Conservation (phyloP, 2,329 filamentous ascomycete species). For the Cadophora malorum region DNA sequence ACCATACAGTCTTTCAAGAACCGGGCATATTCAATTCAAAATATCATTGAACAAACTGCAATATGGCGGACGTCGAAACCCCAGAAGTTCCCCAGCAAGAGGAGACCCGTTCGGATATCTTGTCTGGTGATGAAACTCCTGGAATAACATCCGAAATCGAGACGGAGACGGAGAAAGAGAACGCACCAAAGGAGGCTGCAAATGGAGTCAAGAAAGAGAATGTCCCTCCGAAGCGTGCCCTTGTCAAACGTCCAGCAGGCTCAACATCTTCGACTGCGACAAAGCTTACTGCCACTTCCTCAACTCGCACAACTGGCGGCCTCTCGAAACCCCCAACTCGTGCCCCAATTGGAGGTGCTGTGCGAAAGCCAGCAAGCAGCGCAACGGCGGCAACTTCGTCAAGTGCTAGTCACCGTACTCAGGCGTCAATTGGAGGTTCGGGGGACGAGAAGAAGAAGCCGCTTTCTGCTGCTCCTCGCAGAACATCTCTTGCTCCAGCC, state of each 20-base stretch:
- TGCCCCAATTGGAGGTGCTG: slow-evolving; percentile 36
- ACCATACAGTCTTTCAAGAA: slow-evolving; percentile 22
- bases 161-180: slow-evolving; percentile 41
- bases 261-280: slow-evolving; percentile 39
- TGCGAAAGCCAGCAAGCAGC: slow-evolving; percentile 42
- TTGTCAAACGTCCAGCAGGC: slow-evolving; percentile 40
- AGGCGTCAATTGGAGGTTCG: slow-evolving; percentile 42
- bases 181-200: slow-evolving; percentile 33
- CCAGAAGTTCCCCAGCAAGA: slow-evolving; percentile 36
- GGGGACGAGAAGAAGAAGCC: slow-evolving; percentile 45
- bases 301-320: slow-evolving; percentile 41
- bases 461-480: slow-evolving; percentile 37
- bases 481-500: slow-evolving; percentile 42
- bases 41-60: slow-evolving; percentile 24
- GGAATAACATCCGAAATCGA: slow-evolving; percentile 38
- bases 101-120: slow-evolving; percentile 34
- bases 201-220: slow-evolving; percentile 45
- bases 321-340: slow-evolving; percentile 46
- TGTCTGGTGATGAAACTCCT: slow-evolving; percentile 40
- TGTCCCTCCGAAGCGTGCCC: slow-evolving; percentile 40
- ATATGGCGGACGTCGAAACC: slow-evolving; percentile 43
- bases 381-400: slow-evolving; percentile 44
- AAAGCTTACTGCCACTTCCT: slow-evolving; percentile 40
- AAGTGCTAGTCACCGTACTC: slow-evolving; percentile 40
- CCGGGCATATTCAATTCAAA: slow-evolving; percentile 4